Evolutionary conservation across 805 yeast genomes (phyloP), one percentile per base, ranked within the genome.

Genomic region (Vanderwaltozyma tropicalis): DNA sequence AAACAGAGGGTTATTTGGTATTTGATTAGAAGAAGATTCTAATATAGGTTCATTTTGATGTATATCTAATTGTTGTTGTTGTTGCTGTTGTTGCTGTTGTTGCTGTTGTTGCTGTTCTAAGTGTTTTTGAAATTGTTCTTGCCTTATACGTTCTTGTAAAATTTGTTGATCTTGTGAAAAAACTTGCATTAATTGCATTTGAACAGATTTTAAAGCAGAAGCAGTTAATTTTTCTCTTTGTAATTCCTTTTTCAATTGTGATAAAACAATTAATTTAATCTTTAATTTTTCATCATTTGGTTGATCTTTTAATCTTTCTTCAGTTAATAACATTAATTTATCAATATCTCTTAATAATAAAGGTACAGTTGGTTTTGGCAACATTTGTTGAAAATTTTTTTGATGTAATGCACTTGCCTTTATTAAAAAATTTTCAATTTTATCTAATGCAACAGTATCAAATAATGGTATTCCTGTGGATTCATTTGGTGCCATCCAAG

Each of bases 401-500:
- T 63, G 64, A 45, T 65, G 64, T 28, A 66, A 52, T 9, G 74
- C 67, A 17, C 79, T 72, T 22, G 78, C 81, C 50, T 67, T 72
- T 15, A 74, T 65, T 44, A 94, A 62, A 53, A 87, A 92, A 31
- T 63, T 68, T 47, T 85, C 95, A 40, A 92, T 82, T 50, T 70
- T 74, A 21, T 73, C 74, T 45, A 88, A 64, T 29, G 83, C 80
- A 4, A 74, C 79, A 26, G 64, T 67, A 12, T 85, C 80, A 55
- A 94, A 88, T 32, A 92, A 64, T 4, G 88, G 82, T 32, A 71
- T 39, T 21, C 60, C 57, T 11, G 53, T 50, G 4, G 56, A 34
- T 32, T 49, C 50, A 25, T 71, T 76, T 24, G 88, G 75, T 32
- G 61, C 62, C 56, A 82, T 79, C 99, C 99, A 92, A 14, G 95